Evolutionary conservation across 164 flowering plant genomes (phyloP).

Genomic region (Aristolochia contorta): DNA sequence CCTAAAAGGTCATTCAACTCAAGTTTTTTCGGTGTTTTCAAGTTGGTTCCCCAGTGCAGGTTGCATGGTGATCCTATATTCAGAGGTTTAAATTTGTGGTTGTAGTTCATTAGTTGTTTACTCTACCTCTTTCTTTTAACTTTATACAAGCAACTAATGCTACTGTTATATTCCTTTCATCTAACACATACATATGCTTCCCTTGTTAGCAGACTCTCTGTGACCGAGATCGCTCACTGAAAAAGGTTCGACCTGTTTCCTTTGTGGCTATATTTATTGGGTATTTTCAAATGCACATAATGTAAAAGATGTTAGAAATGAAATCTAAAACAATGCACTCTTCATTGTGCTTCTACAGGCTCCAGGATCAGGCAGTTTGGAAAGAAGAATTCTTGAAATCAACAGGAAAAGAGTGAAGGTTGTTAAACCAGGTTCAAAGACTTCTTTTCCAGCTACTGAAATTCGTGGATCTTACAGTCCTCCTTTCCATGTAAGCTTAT

Average conservation of each 20-base stretch:
- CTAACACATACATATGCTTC: not conserved
- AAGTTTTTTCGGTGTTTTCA: no score
- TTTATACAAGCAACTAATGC: not conserved
- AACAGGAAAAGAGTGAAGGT: slow-evolving; percentile 88
- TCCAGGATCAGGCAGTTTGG: slow-evolving; percentile 57
- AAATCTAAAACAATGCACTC: not conserved
- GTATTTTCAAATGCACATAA: not conserved
- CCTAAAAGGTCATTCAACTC: no score
- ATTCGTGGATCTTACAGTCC: slow-evolving; percentile 91
- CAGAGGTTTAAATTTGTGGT: not conserved
- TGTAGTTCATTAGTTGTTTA: not conserved
- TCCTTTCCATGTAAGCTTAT: slow-evolving; percentile 81
- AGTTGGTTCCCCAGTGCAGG: no score
- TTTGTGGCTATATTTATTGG: not conserved
- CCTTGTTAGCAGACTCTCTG: slow-evolving; percentile 54
- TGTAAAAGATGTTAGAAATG: not conserved
- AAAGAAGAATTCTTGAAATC: slow-evolving; percentile 85
- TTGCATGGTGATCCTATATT: not conserved
- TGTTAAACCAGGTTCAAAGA: slow-evolving; percentile 93
- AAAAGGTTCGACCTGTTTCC: slow-evolving; percentile 40
- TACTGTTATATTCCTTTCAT: not conserved
- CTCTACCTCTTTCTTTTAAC: not conserved
- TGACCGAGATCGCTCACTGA: slow-evolving; percentile 67
- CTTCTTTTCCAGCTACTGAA: slow-evolving; percentile 91
- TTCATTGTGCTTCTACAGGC: slow-evolving; percentile 32